Evolutionary conservation across 1,139 yeast genomes (phyloP), one percentile per base, ranked within the genome.

Genomic region (Debaryomycetaceae sp.): DNA sequence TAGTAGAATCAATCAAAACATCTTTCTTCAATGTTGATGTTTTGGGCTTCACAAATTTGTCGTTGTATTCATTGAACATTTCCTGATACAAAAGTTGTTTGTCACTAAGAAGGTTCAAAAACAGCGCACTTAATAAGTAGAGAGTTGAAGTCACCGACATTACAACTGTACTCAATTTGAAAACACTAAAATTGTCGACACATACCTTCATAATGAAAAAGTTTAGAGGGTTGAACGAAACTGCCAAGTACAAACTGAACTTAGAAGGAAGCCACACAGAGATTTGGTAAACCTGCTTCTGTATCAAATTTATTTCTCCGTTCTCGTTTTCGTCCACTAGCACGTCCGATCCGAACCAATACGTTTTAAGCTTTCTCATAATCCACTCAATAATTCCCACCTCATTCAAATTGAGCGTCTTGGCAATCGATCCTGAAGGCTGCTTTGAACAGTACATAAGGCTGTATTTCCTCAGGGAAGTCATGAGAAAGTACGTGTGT

Each of bases 1-100:
- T 56, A 24, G 83, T 78, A 7, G 88, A 81, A 56, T 85, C 91
- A 8, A 83, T 69, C 36, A 77, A 70, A 3, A 77, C 89, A 51
- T 85, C 89, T 48, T 82, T 78, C 40, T 73, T 71, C 39, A 72
- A 59, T 6, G 72, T 70, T 5, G 79, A 70, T 1, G 78, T 61
- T 40, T 75, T 73, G 3, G 91, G 89, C 37, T 73, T 73, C n/a
- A 84, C 85, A 46, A 73, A 78, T 54, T 84, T 84, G 33, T 70
- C 63, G 48, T 82, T 77, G 52, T 81, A 81, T 51, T 85, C 94
- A 29, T 72, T 73, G 44, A 81, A 68, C 52, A 79, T 78, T 50
- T 84, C 88, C 45, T 75, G 78, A 46, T 74, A 75, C 6, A 86
- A 54, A 9, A 83, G 66, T 40, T 78, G 79, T 47, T 80, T 83